Percentiles rank a stretch among this genome's conserved stretches.
These are phyloP conservation scores for Sanghuangporus weigelae DNA, from an alignment of 1,284 basidiomycete genomes.

Conservation along the genomic window DNA sequence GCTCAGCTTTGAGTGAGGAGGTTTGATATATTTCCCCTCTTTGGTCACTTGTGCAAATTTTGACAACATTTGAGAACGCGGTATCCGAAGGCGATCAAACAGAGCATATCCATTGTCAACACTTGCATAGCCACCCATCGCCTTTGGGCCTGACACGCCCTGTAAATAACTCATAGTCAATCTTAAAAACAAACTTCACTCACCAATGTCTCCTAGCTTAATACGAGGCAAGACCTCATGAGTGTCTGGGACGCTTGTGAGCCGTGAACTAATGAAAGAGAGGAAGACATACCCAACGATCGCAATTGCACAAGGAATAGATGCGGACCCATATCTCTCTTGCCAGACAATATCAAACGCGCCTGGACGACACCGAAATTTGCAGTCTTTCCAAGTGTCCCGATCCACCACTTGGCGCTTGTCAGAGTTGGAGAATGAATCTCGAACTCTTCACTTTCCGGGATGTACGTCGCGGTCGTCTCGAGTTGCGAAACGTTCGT, in stretches of 20 bases:
- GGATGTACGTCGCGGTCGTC: conserved; percentile 74
- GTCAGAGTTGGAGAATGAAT: conserved; percentile 75
- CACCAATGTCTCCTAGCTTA: conserved; percentile 71
- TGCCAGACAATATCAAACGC: conserved; percentile 60
- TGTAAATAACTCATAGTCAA: background rate
- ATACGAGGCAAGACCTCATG: conserved; percentile 63
- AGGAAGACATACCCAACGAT: conserved; percentile 40
- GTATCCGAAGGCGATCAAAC: conserved; percentile 70
- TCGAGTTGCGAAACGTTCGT: conserved; percentile 67
- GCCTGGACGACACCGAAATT: conserved; percentile 81
- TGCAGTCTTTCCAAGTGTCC: conserved; percentile 63
- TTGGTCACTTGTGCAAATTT: conserved; percentile 69
- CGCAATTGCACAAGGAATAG: conserved; percentile 71
- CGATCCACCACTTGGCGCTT: conserved; percentile 84
- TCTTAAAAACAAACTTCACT: background rate
- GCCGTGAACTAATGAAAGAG: background rate
- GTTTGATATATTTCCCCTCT: conserved; percentile 62
- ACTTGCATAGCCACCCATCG: conserved; percentile 45
- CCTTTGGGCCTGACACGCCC: conserved; percentile 54
- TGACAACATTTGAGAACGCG: conserved; percentile 70
- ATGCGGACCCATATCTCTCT: conserved; percentile 68
- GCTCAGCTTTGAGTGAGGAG: conserved; percentile 68
- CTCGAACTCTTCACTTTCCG: conserved; percentile 64
- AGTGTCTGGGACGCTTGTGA: conserved; percentile 36
- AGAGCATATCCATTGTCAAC: conserved; percentile 70